These are phyloP conservation scores for Diplosphaera chodatii DNA, from an alignment of 139 green algal species.

Conservation along the genomic window DNA sequence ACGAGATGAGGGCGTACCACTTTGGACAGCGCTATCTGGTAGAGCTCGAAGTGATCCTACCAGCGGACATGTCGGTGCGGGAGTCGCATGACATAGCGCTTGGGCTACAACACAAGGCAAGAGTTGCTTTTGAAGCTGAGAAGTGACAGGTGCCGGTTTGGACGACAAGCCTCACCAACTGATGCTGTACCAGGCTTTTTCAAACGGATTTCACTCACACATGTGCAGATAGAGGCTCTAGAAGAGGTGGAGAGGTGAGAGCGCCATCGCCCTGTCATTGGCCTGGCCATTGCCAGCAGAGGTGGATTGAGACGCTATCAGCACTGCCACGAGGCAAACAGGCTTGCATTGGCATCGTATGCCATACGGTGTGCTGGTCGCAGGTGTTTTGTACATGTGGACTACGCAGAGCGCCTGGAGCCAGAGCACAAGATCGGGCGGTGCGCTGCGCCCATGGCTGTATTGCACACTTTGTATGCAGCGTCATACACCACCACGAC, in stretches of 20 bases:
- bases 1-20: slow-evolving; percentile 22
- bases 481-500: no score
- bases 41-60: slow-evolving; percentile 45
- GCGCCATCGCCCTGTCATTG: background rate
- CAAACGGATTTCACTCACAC: background rate
- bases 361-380: no score
- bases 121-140: no score
- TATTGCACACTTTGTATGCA: no score
- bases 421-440: no score
- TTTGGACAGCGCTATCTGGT: slow-evolving; percentile 41
- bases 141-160: no score
- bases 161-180: no score
- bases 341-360: no score
- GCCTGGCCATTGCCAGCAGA: background rate
- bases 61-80: slow-evolving; percentile 40
- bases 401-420: slow-evolving; percentile 44
- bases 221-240: slow-evolving; percentile 55
- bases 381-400: slow-evolving; percentile 66
- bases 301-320: no score
- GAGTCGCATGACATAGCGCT: slow-evolving; percentile 66
- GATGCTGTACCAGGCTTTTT: background rate
- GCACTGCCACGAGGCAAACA: no score
- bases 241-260: slow-evolving; percentile 54
- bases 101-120: slow-evolving; percentile 71
- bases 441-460: no score